Evolutionary conservation across 495 filamentous ascomycete genomes (phyloP).

Genomic region (Aspergillus funiculosus): DNA sequence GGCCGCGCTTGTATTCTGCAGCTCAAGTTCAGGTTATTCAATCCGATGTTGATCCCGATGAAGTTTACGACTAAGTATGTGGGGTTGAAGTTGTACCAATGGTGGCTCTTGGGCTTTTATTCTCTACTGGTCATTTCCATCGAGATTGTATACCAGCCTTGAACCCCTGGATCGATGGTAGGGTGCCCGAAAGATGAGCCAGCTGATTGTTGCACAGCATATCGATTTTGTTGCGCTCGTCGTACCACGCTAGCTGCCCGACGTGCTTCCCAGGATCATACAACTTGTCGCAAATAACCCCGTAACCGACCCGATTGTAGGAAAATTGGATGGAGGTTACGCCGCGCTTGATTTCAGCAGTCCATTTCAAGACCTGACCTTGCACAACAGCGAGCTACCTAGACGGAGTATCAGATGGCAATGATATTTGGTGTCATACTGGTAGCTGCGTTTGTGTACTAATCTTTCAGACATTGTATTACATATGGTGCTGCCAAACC

Average conservation of each 20-base stretch:
- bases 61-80: neutral
- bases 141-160: slow-evolving; percentile 1
- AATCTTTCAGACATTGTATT: neutral
- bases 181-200: slow-evolving; percentile 7
- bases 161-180: neutral
- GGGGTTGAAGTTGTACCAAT: neutral
- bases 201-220: slow-evolving; percentile 3
- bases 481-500: slow-evolving; percentile 3
- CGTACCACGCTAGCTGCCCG: neutral
- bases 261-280: slow-evolving; percentile 1
- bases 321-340: neutral
- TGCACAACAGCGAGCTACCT: slow-evolving; percentile 1
- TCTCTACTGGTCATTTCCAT: slow-evolving; percentile 1
- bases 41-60: neutral
- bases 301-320: neutral
- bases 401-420: neutral
- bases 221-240: slow-evolving; percentile 2
- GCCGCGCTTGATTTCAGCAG: neutral
- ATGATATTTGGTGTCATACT: neutral
- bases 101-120: neutral
- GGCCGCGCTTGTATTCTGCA: neutral
- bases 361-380: neutral
- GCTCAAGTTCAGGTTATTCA: slow-evolving; percentile 1
- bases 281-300: slow-evolving; percentile 1
- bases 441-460: neutral